These are phyloP conservation scores for Starmerella stellata DNA, from an alignment of 805 yeast genomes.

Conservation along the genomic window DNA sequence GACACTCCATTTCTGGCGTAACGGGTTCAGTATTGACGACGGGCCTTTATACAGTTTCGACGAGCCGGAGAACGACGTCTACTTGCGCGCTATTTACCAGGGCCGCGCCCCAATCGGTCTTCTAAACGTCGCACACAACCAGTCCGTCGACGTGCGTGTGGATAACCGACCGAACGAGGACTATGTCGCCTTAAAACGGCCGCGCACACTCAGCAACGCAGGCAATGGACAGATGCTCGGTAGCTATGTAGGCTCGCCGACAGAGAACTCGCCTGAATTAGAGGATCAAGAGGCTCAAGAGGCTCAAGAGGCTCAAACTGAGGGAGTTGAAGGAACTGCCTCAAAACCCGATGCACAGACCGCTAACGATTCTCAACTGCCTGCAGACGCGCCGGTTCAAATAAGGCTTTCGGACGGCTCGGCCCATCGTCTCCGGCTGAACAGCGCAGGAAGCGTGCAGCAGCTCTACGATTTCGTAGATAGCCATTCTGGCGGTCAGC, in stretches of 20 bases:
- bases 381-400: constrained; percentile 61
- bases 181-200: constrained; percentile 47
- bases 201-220: constrained; percentile 40
- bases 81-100: constrained; percentile 59
- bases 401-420: constrained; percentile 66
- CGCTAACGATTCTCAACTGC: constrained; percentile 14
- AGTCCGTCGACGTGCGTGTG: constrained; percentile 85
- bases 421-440: constrained; percentile 39
- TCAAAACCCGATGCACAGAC: background rate
- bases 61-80: constrained; percentile 71
- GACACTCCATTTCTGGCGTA: constrained; percentile 85
- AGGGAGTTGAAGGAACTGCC: too few relatives aligned
- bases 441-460: constrained; percentile 46
- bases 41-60: constrained; percentile 75
- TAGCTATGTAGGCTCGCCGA: constrained; percentile 38
- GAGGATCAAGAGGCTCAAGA: background rate
- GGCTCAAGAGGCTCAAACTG: background rate
- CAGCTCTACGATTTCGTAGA: constrained; percentile 53
- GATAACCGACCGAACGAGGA: constrained; percentile 64
- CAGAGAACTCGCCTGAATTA: background rate
- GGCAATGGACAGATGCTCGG: constrained; percentile 81
- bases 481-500: constrained; percentile 24
- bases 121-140: constrained; percentile 70
- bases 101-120: constrained; percentile 84
- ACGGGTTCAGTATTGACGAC: constrained; percentile 89